Base-by-base conservation (phyloP, 192 early-diverging fungal species). In the Coemansia sp. region DNA sequence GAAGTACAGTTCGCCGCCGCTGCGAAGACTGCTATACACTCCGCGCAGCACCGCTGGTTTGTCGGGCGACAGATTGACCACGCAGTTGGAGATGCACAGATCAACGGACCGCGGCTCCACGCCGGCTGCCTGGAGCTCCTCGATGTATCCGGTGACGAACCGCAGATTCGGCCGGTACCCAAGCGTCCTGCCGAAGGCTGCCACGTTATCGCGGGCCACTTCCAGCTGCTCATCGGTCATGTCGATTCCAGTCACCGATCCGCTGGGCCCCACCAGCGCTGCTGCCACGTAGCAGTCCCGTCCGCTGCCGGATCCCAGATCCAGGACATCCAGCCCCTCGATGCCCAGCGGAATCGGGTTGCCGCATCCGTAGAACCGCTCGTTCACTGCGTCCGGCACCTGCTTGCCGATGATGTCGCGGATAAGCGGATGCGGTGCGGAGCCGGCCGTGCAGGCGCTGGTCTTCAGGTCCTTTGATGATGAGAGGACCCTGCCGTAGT, bases 231-330 rank as follows among this genome's bases (percentile, higher is more conserved):
- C 71, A 67, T 72, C 76, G 3, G 76, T 78, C 76, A 78, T 78
- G 64, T 78, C 76, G 10, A 78, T 55, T 40, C 76, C 76, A 6
- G 65, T 69, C 37, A 78, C 76, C 63, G 62, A 63, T 42, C 76
- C 76, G 1, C 51, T 20, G 17, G 61, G 66, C 13, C 76, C 76
- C 37, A 72, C 76, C 7, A 73, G 67, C 38, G 45, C 48, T 22
- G 76, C 76, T 9, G 76, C 76, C 60, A 73, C 70, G 70, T 74
- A 74, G 72, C 76, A 78, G 72, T 78, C 76, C 46, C 67, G 68
- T 5, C 76, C 76, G 19, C 67, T 61, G 37, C 76, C 76, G 48
- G 65, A 78, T 14, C 76, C 76, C 19, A 78, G 66, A 48, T 78
- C 76, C 58, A 78, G 59, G 43, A 78, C 71, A 1, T 50, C 49